A percentile compares a stretch with the other conserved stretches of the same genome.
phyloP scores from a whole-genome alignment of 1,139 yeast genomes.

The Kluyveromyces marxianus region DNA sequence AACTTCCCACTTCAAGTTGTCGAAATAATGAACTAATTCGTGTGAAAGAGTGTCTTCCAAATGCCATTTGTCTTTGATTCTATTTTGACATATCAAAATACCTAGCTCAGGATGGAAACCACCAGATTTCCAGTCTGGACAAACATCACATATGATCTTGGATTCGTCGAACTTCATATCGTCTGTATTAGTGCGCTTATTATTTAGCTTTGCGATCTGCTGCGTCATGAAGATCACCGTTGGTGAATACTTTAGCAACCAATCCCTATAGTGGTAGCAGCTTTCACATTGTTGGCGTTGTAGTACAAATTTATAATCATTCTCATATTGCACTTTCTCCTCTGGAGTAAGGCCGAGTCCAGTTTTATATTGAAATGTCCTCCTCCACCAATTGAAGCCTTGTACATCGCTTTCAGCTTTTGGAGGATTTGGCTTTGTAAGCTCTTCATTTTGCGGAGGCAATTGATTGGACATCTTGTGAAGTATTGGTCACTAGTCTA shows the following conservation, averaged over 20 bases:
- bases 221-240: slow-evolving; percentile 83
- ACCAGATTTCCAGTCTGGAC: slow-evolving; percentile 84
- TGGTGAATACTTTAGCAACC: slow-evolving; percentile 78
- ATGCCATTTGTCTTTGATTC: slow-evolving; percentile 70
- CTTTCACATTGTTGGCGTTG: slow-evolving; percentile 51
- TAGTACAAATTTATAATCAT: slow-evolving; percentile 39
- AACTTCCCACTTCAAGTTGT: slow-evolving; percentile 77
- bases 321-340: slow-evolving; percentile 52
- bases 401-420: slow-evolving; percentile 13
- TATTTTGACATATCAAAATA: slow-evolving; percentile 77
- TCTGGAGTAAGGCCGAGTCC: slow-evolving; percentile 56
- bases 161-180: slow-evolving; percentile 23
- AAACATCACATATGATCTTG: slow-evolving; percentile 69
- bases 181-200: slow-evolving; percentile 6
- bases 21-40: slow-evolving; percentile 91
- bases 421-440: slow-evolving; percentile 15
- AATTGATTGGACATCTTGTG: slow-evolving; percentile 1
- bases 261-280: slow-evolving; percentile 69
- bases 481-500: too few relatives aligned
- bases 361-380: slow-evolving; percentile 63
- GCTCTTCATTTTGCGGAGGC: slow-evolving; percentile 13
- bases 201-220: slow-evolving; percentile 55
- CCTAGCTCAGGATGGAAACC: slow-evolving; percentile 92
- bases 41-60: slow-evolving; percentile 88
- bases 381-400: slow-evolving; percentile 79